These are phyloP conservation scores for Lathyrus aphaca DNA, from an alignment of 306 rosid species.

Conservation along the genomic window DNA sequence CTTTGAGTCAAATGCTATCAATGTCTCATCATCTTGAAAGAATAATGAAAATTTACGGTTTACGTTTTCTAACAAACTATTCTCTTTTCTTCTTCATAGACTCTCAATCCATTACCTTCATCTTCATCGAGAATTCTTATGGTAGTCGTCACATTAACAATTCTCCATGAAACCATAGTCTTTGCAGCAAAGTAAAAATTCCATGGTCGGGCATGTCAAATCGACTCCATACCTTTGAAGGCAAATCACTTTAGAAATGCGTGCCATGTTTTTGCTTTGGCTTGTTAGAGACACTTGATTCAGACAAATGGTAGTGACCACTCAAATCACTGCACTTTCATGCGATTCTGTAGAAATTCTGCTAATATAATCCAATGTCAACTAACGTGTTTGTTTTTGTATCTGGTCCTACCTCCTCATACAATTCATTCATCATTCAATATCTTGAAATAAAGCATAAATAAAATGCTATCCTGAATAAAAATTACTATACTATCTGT, in stretches of 20 bases:
- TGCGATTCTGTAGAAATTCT: slow-evolving; percentile 36
- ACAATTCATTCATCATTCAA: not conserved
- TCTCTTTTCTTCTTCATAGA: too few species aligned
- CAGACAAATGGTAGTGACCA: slow-evolving; percentile 47
- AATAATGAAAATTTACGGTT: too few species aligned
- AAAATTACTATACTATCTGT: not conserved
- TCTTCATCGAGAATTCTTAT: too few species aligned
- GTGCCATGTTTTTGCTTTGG: slow-evolving; percentile 11
- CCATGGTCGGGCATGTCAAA: slow-evolving; percentile 34
- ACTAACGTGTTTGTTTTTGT: not conserved
- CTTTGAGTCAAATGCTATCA: too few species aligned
- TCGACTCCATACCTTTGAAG: slow-evolving; percentile 34
- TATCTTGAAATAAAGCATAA: not conserved
- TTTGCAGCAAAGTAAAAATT: slow-evolving; percentile 19
- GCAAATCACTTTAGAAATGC: slow-evolving; percentile 27
- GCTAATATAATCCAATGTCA: not conserved
- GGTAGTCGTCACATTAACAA: too few species aligned
- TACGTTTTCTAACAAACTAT: too few species aligned
- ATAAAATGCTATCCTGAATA: not conserved
- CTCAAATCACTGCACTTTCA: slow-evolving; percentile 45
- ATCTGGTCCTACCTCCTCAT: not conserved
- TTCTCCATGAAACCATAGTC: not conserved
- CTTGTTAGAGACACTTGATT: slow-evolving; percentile 16
- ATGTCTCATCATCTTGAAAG: too few species aligned
- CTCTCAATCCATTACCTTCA: too few species aligned